Percentiles rank a stretch among this genome's conserved stretches.
Conservation (phyloP, 768 basidiomycete genomes). For the Melanogaster broomeanus region DNA sequence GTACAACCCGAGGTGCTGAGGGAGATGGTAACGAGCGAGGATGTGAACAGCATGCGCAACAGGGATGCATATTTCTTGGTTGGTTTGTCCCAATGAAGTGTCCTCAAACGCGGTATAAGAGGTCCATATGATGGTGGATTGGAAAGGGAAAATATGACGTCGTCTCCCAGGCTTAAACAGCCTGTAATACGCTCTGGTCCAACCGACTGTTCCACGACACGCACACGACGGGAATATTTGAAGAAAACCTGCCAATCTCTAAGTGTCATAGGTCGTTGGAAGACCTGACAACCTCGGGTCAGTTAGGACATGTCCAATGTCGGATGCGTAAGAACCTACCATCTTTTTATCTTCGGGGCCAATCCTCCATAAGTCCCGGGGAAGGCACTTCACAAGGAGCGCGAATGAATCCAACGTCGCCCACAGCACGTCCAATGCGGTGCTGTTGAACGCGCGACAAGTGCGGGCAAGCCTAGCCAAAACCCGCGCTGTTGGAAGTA, state of each 20-base stretch:
- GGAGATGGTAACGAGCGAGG: slow-evolving; percentile 18
- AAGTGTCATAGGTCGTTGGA: slow-evolving; percentile 26
- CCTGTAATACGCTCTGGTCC: background rate
- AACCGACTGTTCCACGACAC: slow-evolving; percentile 2
- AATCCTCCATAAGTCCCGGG: slow-evolving; percentile 28
- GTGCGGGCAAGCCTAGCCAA: slow-evolving; percentile 28
- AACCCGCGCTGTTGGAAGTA: background rate
- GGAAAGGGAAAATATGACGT: slow-evolving; percentile 26
- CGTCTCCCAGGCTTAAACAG: slow-evolving; percentile 13
- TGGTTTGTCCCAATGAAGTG: slow-evolving; percentile 19
- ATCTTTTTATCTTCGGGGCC: slow-evolving; percentile 5
- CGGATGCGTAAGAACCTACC: slow-evolving; percentile 7
- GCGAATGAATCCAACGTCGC: slow-evolving; percentile 18
- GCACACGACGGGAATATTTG: slow-evolving; percentile 27
- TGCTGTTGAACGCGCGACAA: slow-evolving; percentile 21
- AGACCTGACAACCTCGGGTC: slow-evolving; percentile 14
- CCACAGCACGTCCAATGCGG: slow-evolving; percentile 29
- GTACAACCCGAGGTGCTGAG: background rate
- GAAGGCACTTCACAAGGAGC: slow-evolving; percentile 26
- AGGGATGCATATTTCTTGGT: slow-evolving; percentile 16
- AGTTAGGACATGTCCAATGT: background rate
- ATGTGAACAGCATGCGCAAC: slow-evolving; percentile 20
- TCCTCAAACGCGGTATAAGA: slow-evolving; percentile 22
- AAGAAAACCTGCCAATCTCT: slow-evolving; percentile 31
- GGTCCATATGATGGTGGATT: slow-evolving; percentile 20